Evolutionary conservation across 1,284 basidiomycete genomes (phyloP).

Genomic region (Ustilago vetiveriae): DNA sequence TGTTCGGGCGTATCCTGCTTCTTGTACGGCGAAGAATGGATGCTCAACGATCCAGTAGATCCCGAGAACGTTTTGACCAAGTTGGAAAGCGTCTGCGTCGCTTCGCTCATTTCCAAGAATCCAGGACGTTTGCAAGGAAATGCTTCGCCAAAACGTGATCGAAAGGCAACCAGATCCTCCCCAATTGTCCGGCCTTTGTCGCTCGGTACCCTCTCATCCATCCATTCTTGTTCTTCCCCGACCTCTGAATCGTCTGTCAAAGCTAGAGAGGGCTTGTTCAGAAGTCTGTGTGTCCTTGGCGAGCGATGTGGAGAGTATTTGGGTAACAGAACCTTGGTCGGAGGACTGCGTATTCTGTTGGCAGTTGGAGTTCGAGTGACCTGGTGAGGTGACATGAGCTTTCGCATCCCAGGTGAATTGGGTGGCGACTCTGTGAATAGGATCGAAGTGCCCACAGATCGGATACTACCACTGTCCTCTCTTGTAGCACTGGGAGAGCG

Average conservation of each 20-base stretch:
- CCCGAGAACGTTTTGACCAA: conserved; percentile 26
- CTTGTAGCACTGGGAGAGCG: conserved; percentile 12
- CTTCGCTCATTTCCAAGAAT: conserved; percentile 40
- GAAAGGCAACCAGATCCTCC: conserved; percentile 1
- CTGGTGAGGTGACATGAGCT: conserved; percentile 20
- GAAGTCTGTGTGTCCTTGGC: background rate
- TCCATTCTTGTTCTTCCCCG: conserved; percentile 28
- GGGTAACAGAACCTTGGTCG: conserved; percentile 12
- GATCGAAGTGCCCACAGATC: conserved; percentile 36
- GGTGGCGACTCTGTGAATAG: conserved; percentile 30
- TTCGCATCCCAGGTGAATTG: conserved; percentile 18
- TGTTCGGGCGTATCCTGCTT: conserved; percentile 3
- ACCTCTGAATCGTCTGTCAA: conserved; percentile 14
- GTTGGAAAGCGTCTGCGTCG: conserved; percentile 25
- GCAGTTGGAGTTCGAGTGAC: conserved; percentile 6
- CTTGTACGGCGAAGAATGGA: conserved; percentile 21
- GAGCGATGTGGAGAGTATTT: conserved; percentile 20
- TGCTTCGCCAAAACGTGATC: conserved; percentile 8
- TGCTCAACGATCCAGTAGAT: conserved; percentile 18
- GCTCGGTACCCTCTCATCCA: conserved; percentile 14
- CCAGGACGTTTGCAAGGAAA: conserved; percentile 18
- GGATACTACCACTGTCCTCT: conserved; percentile 33
- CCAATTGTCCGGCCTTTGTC: background rate
- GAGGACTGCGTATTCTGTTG: conserved; percentile 15
- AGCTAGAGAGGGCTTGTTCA: conserved; percentile 7